Evolutionary conservation across 2,329 filamentous ascomycete genomes (phyloP).

Genomic region (Colletotrichum liriopes): DNA sequence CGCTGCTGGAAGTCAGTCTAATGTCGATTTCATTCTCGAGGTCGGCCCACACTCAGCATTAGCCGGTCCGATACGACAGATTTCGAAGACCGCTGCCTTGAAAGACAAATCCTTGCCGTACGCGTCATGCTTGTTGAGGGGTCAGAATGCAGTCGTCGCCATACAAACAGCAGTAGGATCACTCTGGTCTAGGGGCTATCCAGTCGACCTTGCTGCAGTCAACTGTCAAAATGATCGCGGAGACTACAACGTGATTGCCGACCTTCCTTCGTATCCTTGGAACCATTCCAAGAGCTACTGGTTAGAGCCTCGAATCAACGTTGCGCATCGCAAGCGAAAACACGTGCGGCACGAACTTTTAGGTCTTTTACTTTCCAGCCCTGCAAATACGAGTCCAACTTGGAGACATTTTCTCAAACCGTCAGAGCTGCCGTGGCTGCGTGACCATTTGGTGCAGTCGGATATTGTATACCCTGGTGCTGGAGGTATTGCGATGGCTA

Average conservation of each 20-base stretch:
- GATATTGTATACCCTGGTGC: conserved; percentile 58
- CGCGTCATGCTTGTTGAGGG: background rate
- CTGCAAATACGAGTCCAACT: conserved; percentile 44
- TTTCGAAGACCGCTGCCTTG: conserved; percentile 53
- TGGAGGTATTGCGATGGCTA: conserved; percentile 52
- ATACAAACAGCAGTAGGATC: conserved; percentile 24
- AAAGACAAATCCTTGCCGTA: conserved; percentile 16
- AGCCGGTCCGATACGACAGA: conserved; percentile 65
- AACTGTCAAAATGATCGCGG: conserved; percentile 39
- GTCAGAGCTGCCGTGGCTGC: conserved; percentile 60
- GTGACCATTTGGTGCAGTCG: conserved; percentile 63
- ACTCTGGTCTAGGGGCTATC: conserved; percentile 19
- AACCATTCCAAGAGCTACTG: conserved; percentile 39
- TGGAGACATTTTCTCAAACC: conserved; percentile 42
- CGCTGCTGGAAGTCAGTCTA: too few species aligned
- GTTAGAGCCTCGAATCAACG: conserved; percentile 33
- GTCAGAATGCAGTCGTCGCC: conserved; percentile 9
- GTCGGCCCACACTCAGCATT: conserved; percentile 66
- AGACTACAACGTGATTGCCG: conserved; percentile 6
- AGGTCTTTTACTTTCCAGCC: background rate
- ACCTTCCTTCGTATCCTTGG: conserved; percentile 45
- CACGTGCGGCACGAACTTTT: conserved; percentile 38
- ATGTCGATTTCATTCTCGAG: conserved; percentile 62
- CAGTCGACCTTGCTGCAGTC: conserved; percentile 10
- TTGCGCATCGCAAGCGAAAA: conserved; percentile 30